Evolutionary conservation across 257 asterid genomes (phyloP), one percentile per base, ranked within the genome.

Genomic region (Ilex asprella): DNA sequence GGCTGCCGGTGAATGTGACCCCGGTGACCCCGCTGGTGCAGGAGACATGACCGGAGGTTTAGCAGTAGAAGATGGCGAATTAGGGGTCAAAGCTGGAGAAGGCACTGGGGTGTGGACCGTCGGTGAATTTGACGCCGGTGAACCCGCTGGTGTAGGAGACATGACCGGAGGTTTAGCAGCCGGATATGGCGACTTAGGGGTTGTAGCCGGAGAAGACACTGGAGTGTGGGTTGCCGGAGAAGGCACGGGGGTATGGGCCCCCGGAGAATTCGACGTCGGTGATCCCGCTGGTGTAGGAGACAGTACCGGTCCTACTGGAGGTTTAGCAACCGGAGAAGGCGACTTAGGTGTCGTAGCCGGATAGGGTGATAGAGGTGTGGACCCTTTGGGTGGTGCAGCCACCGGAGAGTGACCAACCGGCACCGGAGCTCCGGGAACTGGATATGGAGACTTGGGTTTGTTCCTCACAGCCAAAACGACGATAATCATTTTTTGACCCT

Each of bases 401-500:
- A 60, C 13, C 44, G 67, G 79, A 49, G 70, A 31, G n/a, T 72
- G 73, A 12, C 30, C 53, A 12, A 51, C 13, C 16, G 74, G 67
- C 31, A 15, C 58, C 12, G 65, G 35, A 14, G 56, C 9, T 56
- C 47, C 6, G 11, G 75, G 77, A 7, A 72, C 49, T 6, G 13
- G 64, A 0, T 65, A 39, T 16, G 51, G 58, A 13, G 54, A 15
- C 11, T 57, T 13, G 10, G 15, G 46, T 32, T 47, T 30, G 74
- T n/a, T 69, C 44, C 60, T 69, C 2, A 61, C 64, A 1, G 84
- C 61, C 16, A 70, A 30, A 31, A 80, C 82, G 14, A 69, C 51
- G 12, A 74, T 2, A 29, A 51, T 31, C 2, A 84, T 47, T 51
- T 78, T 84, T 39, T 76, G 79, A 29, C 91, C 91, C 59, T 70